phyloP scores from a whole-genome alignment of 495 filamentous ascomycete genomes.

The Tuber calosporum region DNA sequence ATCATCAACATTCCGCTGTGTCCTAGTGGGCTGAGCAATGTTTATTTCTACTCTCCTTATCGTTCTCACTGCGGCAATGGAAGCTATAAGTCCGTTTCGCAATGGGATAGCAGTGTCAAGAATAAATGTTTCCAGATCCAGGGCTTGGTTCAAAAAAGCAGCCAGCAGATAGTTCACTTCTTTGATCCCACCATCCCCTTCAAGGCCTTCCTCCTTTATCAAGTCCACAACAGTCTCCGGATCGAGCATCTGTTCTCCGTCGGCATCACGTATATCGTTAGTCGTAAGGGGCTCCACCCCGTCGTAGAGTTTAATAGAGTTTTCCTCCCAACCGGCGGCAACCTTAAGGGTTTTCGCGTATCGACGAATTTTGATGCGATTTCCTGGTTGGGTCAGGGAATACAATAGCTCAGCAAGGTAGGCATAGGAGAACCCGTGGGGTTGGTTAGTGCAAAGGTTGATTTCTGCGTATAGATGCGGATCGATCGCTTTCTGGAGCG shows the following conservation, averaged over 20 bases:
- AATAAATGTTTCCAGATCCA: constrained; percentile 8
- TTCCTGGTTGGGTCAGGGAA: constrained; percentile 5
- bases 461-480: constrained; percentile 30
- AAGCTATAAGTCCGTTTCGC: constrained; percentile 8
- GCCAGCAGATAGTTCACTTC: constrained; percentile 19
- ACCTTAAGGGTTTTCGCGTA: constrained; percentile 17
- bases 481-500: constrained; percentile 18
- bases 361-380: constrained; percentile 11
- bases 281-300: constrained; percentile 12
- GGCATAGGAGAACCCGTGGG: constrained; percentile 28
- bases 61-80: constrained; percentile 7
- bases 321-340: constrained; percentile 22
- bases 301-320: constrained; percentile 22
- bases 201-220: constrained; percentile 17
- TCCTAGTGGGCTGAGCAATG: constrained; percentile 22
- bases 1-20: neutral
- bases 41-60: constrained; percentile 17
- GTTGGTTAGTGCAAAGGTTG: constrained; percentile 18
- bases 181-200: constrained; percentile 21
- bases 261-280: constrained; percentile 13
- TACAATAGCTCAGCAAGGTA: constrained; percentile 19
- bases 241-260: neutral
- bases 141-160: constrained; percentile 10
- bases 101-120: constrained; percentile 21
- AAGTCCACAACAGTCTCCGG: neutral